A percentile compares a stretch with the other conserved stretches of the same genome.
Conservation (phyloP, 805 yeast genomes). For the Saccharomycopsis sp. region DNA sequence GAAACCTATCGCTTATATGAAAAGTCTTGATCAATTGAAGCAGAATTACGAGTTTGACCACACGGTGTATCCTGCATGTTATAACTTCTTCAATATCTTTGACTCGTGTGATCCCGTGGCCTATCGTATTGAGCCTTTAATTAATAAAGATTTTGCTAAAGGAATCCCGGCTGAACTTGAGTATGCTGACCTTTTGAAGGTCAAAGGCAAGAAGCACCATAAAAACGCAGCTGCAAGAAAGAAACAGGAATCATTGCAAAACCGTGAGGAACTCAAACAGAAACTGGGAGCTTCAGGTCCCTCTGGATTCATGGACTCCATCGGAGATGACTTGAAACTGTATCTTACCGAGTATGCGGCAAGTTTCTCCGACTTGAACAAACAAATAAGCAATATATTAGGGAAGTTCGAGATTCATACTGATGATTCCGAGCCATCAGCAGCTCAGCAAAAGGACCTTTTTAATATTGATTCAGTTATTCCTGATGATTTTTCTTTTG, state of each 20-base stretch:
- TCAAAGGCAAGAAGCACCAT: background rate
- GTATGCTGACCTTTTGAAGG: slow-evolving; percentile 29
- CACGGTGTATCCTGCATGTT: slow-evolving; percentile 46
- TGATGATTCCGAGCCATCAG: slow-evolving; percentile 2
- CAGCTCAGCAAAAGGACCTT: background rate
- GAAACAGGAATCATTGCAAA: slow-evolving; percentile 13
- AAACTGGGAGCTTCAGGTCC: slow-evolving; percentile 14
- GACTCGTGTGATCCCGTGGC: slow-evolving; percentile 92
- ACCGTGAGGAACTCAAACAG: slow-evolving; percentile 19
- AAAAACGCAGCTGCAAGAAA: slow-evolving; percentile 30
- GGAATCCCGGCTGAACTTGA: slow-evolving; percentile 54
- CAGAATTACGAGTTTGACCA: slow-evolving; percentile 19
- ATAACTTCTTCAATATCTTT: slow-evolving; percentile 71
- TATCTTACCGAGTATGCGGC: background rate
- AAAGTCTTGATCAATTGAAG: slow-evolving; percentile 12
- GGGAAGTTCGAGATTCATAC: slow-evolving; percentile 5
- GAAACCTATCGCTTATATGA: slow-evolving; percentile 4
- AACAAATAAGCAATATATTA: background rate
- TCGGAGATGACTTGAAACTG: background rate
- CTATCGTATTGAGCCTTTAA: slow-evolving; percentile 81
- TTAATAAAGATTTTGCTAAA: slow-evolving; percentile 41
- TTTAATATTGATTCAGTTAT: background rate
- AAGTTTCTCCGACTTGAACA: slow-evolving; percentile 3
- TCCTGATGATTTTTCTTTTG: slow-evolving; percentile 1
- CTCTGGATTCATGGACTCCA: background rate